phyloP scores from a whole-genome alignment of 2,329 filamentous ascomycete genomes.

The Fusarium sp. region DNA sequence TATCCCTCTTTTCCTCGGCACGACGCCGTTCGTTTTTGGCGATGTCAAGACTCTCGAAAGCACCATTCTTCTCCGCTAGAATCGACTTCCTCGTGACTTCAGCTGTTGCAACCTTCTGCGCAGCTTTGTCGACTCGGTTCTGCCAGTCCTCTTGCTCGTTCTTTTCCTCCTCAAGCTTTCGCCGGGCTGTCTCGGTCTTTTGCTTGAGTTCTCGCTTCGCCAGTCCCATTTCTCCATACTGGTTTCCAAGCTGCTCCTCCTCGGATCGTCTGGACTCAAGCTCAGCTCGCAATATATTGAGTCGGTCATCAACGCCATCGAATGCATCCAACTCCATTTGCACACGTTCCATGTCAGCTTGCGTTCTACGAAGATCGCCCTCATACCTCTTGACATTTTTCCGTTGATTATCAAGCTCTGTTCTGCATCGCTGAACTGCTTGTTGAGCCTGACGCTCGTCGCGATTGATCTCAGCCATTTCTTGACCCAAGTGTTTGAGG shows the following conservation, averaged over 20 bases:
- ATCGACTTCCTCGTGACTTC: slow-evolving; percentile 61
- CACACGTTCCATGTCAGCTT: slow-evolving; percentile 63
- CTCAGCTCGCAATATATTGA: slow-evolving; percentile 66
- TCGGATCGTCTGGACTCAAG: slow-evolving; percentile 64
- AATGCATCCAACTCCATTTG: slow-evolving; percentile 71
- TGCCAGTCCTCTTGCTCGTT: slow-evolving; percentile 54
- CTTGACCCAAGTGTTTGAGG: slow-evolving; percentile 62
- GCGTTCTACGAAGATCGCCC: slow-evolving; percentile 65
- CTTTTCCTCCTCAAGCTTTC: slow-evolving; percentile 45
- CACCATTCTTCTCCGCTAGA: slow-evolving; percentile 70
- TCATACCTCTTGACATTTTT: slow-evolving; percentile 54
- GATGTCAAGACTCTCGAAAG: slow-evolving; percentile 61
- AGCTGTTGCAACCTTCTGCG: slow-evolving; percentile 60
- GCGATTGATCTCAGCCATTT: slow-evolving; percentile 62
- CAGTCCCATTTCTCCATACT: slow-evolving; percentile 63
- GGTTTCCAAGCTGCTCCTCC: slow-evolving; percentile 59
- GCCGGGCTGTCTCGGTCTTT: slow-evolving; percentile 53
- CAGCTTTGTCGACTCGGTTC: slow-evolving; percentile 63
- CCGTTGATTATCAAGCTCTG: slow-evolving; percentile 56
- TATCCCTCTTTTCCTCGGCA: slow-evolving; percentile 58
- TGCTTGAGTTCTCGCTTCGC: slow-evolving; percentile 60
- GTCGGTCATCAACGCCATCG: slow-evolving; percentile 73
- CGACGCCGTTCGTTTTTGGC: slow-evolving; percentile 56
- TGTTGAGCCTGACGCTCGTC: slow-evolving; percentile 59
- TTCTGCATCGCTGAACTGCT: slow-evolving; percentile 58